Percentiles rank a stretch among this genome's conserved stretches.
These are phyloP conservation scores for Neopestalotiopsis sp. DNA, from an alignment of 2,329 filamentous ascomycete species.

Conservation along the genomic window DNA sequence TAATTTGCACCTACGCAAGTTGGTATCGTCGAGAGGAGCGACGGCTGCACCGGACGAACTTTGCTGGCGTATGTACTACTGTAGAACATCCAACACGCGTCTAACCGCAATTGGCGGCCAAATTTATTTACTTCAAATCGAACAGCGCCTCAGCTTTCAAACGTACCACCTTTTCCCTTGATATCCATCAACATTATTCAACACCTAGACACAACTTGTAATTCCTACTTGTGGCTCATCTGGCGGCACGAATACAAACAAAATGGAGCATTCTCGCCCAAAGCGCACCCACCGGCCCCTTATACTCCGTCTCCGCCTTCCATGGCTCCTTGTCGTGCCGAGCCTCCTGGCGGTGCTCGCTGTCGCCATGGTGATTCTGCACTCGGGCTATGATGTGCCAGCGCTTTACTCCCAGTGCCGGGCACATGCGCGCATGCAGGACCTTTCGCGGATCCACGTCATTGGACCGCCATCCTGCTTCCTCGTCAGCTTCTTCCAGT, in stretches of 20 bases:
- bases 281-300: slow-evolving; percentile 41
- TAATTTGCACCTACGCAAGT: not conserved
- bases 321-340: slow-evolving; percentile 56
- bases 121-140: not conserved
- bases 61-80: not conserved
- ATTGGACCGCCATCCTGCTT: slow-evolving; percentile 54
- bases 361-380: slow-evolving; percentile 45
- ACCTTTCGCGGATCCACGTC: slow-evolving; percentile 48
- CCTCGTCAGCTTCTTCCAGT: slow-evolving; percentile 54
- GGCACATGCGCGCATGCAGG: slow-evolving; percentile 49
- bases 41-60: not conserved
- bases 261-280: slow-evolving; percentile 6
- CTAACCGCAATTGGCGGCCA: not conserved
- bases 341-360: slow-evolving; percentile 51
- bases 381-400: slow-evolving; percentile 55
- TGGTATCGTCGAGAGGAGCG: not conserved
- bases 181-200: not conserved
- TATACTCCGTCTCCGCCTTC: slow-evolving; percentile 57
- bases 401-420: slow-evolving; percentile 61
- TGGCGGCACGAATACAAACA: not conserved
- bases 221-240: not conserved
- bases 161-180: not conserved
- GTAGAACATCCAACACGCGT: not conserved
- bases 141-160: not conserved
- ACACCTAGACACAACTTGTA: not conserved